A percentile compares a stretch with the other conserved stretches of the same genome.
Conservation (phyloP, 768 basidiomycete species). For the Rhizopogon rudus region DNA sequence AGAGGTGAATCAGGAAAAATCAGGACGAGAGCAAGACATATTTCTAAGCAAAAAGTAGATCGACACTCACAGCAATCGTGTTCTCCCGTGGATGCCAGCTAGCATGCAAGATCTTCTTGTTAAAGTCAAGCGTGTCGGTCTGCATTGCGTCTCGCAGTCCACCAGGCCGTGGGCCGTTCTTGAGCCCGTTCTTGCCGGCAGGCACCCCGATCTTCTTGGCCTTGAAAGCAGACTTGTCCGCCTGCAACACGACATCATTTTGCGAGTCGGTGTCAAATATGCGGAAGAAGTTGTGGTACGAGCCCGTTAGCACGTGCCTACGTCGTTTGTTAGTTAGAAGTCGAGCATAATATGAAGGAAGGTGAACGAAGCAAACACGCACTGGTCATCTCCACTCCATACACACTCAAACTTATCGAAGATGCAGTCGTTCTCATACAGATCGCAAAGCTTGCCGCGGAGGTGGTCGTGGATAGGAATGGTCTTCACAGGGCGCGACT, state of each 20-base stretch:
- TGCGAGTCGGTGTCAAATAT: slow-evolving; percentile 92
- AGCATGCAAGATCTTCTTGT: slow-evolving; percentile 95
- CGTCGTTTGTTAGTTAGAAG: background rate
- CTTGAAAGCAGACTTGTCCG: slow-evolving; percentile 99
- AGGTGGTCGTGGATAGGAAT: slow-evolving; percentile 99
- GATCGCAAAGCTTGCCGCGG: slow-evolving; percentile 93
- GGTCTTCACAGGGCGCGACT: slow-evolving; percentile 91
- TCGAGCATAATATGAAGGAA: slow-evolving; percentile 9
- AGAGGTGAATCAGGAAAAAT: slow-evolving; percentile 1
- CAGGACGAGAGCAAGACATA: background rate
- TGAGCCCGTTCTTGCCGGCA: slow-evolving; percentile 61
- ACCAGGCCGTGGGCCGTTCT: slow-evolving; percentile 69
- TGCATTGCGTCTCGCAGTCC: slow-evolving; percentile 81
- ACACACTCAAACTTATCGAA: slow-evolving; percentile 99
- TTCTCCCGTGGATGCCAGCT: slow-evolving; percentile 99
- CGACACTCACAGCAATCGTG: slow-evolving; percentile 82
- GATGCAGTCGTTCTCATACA: slow-evolving; percentile 99
- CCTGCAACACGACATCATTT: slow-evolving; percentile 91
- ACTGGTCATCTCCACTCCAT: slow-evolving; percentile 96
- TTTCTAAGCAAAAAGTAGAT: background rate
- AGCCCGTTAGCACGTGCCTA: slow-evolving; percentile 97
- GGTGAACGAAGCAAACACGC: slow-evolving; percentile 36
- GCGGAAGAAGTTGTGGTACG: slow-evolving; percentile 99
- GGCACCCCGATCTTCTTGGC: slow-evolving; percentile 97
- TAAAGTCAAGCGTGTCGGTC: slow-evolving; percentile 82